phyloP scores from a whole-genome alignment of 169 alveolate genomes.

The Cryptosporidium ubiquitum region DNA sequence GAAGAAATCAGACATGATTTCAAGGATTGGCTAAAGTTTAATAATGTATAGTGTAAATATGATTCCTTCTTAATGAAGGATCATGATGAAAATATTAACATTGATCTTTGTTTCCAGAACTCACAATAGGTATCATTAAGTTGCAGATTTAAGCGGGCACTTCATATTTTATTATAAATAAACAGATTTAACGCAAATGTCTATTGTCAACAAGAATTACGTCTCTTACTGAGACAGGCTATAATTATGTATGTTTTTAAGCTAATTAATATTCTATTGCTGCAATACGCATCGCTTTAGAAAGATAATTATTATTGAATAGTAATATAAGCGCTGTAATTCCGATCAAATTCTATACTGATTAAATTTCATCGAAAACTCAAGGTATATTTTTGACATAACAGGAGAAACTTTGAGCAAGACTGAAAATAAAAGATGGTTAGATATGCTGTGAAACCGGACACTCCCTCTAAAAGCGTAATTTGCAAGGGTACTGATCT shows the following conservation, averaged over 20 bases:
- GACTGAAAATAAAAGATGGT: constrained; percentile 29
- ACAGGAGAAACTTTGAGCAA: neutral
- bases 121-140: neutral
- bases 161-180: neutral
- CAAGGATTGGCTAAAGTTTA: too few species aligned
- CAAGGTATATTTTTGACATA: neutral
- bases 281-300: neutral
- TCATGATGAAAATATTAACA: too few species aligned
- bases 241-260: neutral
- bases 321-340: neutral
- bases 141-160: neutral
- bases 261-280: neutral
- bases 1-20: too few species aligned
- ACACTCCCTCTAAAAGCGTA: constrained; percentile 81
- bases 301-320: neutral
- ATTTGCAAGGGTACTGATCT: constrained; percentile 89
- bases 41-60: neutral
- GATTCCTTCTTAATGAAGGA: neutral
- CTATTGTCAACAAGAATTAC: constrained; percentile 1
- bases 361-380: neutral
- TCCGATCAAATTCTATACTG: neutral
- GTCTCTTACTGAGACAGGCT: constrained; percentile 27
- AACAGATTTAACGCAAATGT: neutral
- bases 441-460: constrained; percentile 70
- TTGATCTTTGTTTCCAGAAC: neutral